Evolutionary conservation across 73 alveolate species (phyloP), one percentile per base, ranked within the genome.

Genomic region (Paramecium bursaria): DNA sequence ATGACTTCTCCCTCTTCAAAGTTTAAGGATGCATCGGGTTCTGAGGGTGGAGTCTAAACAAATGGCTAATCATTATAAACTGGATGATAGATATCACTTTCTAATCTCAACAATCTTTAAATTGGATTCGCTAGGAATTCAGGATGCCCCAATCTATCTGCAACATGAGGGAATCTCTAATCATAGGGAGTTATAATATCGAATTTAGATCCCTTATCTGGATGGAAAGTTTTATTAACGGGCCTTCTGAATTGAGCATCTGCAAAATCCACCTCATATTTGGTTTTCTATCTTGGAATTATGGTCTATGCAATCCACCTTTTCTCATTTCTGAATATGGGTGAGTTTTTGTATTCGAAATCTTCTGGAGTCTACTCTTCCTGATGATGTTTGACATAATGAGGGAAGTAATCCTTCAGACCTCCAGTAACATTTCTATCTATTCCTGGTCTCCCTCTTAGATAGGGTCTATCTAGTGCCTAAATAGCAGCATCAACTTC

Each of bases 71-170:
- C 89, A 76, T 90, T 86, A 74, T 92, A 92, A 19, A 89, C 85
- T 13, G 97, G 97, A 85, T 92, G 97, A 67, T 92, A 90, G 47
- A 88, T 90, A 42, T 93, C 93, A 39, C 94, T 76, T 85, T 92
- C 97, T 46, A 90, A 47, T 21, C 97, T 94, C 26, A 87, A 46
- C 67, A 92, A 90, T 21, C 91, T 61, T 85, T 92, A 93, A 30
- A 87, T 44, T 51, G 97, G 97, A 52, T 86, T 91, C 13, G 87
- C 92, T 73, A 90, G 46, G 67, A 93, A 75, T 49, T 79, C 91
- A 22, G 98, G 98, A 91, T 90, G 93, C 29, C 98, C 98, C 6
- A 85, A 73, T 87, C 98, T 90, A 75, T 91, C 91, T 13, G 98
- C 98, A 25, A 93, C 93, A 86, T 93, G 93, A 10, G 95, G 95